Base-by-base conservation (phyloP, 768 basidiomycete genomes). In the Tricholoma saponaceum region DNA sequence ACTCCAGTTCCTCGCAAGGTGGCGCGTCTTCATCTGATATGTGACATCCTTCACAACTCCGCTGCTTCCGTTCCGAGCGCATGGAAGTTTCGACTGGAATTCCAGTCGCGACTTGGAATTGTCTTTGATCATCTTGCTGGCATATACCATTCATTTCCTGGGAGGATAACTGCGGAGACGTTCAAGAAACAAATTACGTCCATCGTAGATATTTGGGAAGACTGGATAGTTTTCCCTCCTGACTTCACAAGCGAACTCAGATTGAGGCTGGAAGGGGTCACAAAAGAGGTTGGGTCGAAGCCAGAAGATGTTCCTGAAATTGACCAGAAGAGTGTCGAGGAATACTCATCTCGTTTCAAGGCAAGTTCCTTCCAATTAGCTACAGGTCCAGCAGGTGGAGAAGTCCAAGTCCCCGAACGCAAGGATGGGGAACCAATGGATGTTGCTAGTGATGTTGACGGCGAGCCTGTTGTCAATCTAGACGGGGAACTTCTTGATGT, bases 1-100 rank as follows among this genome's bases (percentile, higher is more conserved):
- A 99, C 97, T 1, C 86, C 97, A 0, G 93, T 98, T n/a, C 97
- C 97, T 55, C 87, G 95, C 64, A 99, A 99, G 72, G 85, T 98
- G 55, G 92, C 97, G 23, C 87, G 97, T 23, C 81, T 99, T 25
- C 89, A 98, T 74, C 81, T 99, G 58, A 92, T 98, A 54, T 98
- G 95, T 68, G 97, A 99, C 69, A 98, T 99, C 61, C 79, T 99
- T 44, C 95, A 98, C 72, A 99, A 99, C 70, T 97, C 95, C 20
- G 92, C 93, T 32, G 93, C 92, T 2, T 78, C 95, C 2, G 83
- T 98, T 13, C 94, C 95, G 0, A 95, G 93, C 70, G 96, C 95
- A 6, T 99, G 97, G 97, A 94, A 92, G 70, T 98, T 92, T 72
- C 89, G 97, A 28, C 87, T 93, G 59, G 92, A 96, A 64, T 96